Base-by-base conservation (phyloP, 108 stramenopile genomes). In the Skeletonema grethae region DNA sequence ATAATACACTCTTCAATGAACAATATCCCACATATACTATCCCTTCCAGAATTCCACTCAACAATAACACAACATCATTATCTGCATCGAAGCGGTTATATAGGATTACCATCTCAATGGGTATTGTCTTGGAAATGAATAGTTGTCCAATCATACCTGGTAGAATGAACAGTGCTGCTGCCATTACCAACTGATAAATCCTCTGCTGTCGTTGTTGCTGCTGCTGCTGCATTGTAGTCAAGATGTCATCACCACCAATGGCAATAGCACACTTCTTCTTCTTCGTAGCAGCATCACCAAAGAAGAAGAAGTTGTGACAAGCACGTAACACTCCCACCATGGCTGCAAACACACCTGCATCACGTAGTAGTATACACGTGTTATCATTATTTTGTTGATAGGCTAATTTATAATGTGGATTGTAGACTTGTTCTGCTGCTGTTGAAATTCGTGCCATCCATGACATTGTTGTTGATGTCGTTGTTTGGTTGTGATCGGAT, bases 401-500 rank as follows among this genome's bases (percentile, higher is more conserved):
- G 41, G 41, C 41, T n/a, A n/a, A 43, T 43, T 43, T 15, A 43
- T 43, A 43, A 43, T 43, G 41, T n/a, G 41, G 41, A 43, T 43
- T 43, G 41, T 43, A 43, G 41, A 43, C n/a, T 43, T 43, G 41
- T n/a, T 43, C 15, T 4, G 41, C 41, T n/a, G 41, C 15, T 3
- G 41, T 15, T 43, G 15, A 0, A n/a, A 43, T 43, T 43, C 15
- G 3, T 15, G 15, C 4, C 41, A n/a, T n/a, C 41, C 41, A 43
- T 43, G 41, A n/a, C 41, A 15, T 15, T 38, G 10, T 2, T 38
- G 36, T 10, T 36, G 36, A 1, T 43, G 41, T 9, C n/a, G 41
- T n/a, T 43, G 3, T n/a, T 43, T 2, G 15, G 1, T 41, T 13
- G 13, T 2, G 2, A 12, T 41, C 13, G 6, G 39, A 41, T 8